Conservation (phyloP, 2,329 filamentous ascomycete species). For the Annulohypoxylon truncatum region DNA sequence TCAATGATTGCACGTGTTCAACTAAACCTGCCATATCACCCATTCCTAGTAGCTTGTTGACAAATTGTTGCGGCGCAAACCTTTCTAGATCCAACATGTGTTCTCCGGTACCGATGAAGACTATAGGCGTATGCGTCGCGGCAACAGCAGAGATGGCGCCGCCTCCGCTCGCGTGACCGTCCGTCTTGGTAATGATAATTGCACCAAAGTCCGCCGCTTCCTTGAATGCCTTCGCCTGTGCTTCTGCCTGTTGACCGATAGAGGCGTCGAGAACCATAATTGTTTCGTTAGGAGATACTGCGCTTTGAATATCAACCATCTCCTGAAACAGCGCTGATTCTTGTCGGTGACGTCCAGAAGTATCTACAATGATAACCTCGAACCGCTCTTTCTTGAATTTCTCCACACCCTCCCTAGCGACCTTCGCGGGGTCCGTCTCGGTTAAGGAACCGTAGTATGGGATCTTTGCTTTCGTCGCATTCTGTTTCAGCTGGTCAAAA, state of each 20-base stretch:
- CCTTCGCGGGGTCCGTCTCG: conserved; percentile 93
- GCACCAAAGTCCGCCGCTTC: conserved; percentile 96
- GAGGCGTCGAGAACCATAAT: conserved; percentile 98
- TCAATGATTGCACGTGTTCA: conserved; percentile 95
- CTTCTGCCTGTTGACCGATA: conserved; percentile 95
- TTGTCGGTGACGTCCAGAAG: conserved; percentile 92
- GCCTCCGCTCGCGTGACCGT: conserved; percentile 93
- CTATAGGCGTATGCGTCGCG: conserved; percentile 94
- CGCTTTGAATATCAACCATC: conserved; percentile 95
- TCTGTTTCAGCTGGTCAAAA: conserved; percentile 98
- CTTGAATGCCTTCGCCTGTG: conserved; percentile 96
- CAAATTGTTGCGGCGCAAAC: conserved; percentile 92
- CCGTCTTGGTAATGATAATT: conserved; percentile 99
- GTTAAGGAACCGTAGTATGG: conserved; percentile 98
- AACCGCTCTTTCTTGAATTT: conserved; percentile 99
- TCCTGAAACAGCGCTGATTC: conserved; percentile 96
- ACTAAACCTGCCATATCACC: conserved; percentile 95
- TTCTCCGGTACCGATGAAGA: conserved; percentile 97
- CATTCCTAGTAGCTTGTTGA: conserved; percentile 95
- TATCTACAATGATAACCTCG: conserved; percentile 98
- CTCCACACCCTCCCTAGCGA: conserved; percentile 94
- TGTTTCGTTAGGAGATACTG: conserved; percentile 92
- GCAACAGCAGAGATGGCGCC: conserved; percentile 98
- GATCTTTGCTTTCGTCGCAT: conserved; percentile 98
- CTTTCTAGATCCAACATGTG: conserved; percentile 95